These are phyloP conservation scores for Whalleya microplaca DNA, from an alignment of 2,329 filamentous ascomycete species.

Conservation along the genomic window DNA sequence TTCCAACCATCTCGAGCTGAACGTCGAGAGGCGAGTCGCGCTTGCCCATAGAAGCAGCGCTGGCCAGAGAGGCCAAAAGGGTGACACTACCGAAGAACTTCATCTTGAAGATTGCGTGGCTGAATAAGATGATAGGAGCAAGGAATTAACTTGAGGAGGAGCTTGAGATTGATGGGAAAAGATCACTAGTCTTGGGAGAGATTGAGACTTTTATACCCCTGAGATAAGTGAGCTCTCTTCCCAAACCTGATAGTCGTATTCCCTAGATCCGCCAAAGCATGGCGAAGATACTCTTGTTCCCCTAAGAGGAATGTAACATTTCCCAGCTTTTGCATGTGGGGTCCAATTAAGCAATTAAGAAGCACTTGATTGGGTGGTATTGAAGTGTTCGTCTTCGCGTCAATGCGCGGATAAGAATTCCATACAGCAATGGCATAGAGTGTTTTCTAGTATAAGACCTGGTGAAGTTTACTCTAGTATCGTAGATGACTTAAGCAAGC, in stretches of 20 bases:
- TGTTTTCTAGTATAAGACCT: not conserved
- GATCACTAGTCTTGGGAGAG: constrained; percentile 14
- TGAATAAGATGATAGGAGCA: constrained; percentile 4
- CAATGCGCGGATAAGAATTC: constrained; percentile 1
- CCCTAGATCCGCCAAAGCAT: not conserved
- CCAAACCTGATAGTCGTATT: not conserved
- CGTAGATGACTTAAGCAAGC: not conserved
- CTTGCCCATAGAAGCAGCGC: constrained; percentile 42
- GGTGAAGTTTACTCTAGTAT: not conserved
- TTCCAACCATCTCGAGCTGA: constrained; percentile 51
- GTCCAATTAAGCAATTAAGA: not conserved
- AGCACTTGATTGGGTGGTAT: not conserved
- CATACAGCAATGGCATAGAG: not conserved
- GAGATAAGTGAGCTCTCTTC: not conserved
- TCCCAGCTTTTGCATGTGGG: not conserved
- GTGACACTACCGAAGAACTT: constrained; percentile 43
- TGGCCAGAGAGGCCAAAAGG: constrained; percentile 41
- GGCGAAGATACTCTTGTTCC: not conserved
- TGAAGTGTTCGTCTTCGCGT: not conserved
- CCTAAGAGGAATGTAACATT: constrained; percentile 5
- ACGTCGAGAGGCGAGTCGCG: constrained; percentile 48
- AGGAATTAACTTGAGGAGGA: constrained; percentile 20
- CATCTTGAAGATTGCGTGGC: constrained; percentile 37
- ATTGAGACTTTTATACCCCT: constrained; percentile 22
- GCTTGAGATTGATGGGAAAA: constrained; percentile 21